Percentiles rank a stretch among this genome's conserved stretches.
phyloP scores from a whole-genome alignment of 257 asterid species.

The Salvia rosmarinus region DNA sequence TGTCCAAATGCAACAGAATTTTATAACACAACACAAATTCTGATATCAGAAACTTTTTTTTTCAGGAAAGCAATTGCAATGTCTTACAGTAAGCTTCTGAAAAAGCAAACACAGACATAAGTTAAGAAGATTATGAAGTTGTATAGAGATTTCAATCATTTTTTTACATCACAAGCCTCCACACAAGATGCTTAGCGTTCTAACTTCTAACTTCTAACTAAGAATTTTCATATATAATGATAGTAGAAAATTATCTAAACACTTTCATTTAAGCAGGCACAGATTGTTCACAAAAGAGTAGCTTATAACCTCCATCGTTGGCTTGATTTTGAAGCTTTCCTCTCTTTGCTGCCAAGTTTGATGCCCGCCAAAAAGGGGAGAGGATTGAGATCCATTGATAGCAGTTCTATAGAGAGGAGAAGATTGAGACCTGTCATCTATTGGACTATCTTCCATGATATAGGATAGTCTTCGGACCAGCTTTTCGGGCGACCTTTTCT shows the following conservation, averaged over 20 bases:
- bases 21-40: not conserved
- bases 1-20: not conserved
- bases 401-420: conserved; percentile 78
- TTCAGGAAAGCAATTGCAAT: conserved; percentile 2
- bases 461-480: conserved; percentile 64
- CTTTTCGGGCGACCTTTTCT: conserved; percentile 56
- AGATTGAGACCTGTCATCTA: conserved; percentile 53
- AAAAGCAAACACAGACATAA: not conserved
- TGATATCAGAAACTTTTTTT: not conserved
- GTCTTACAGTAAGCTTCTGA: conserved; percentile 4
- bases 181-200: conserved; percentile 18
- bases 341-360: conserved; percentile 85
- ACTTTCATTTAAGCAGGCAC: conserved; percentile 23
- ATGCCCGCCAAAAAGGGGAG: conserved; percentile 92
- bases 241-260: conserved; percentile 10
- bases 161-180: conserved; percentile 8
- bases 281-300: conserved; percentile 25
- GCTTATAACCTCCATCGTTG: conserved; percentile 72
- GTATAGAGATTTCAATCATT: conserved; percentile 14
- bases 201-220: not conserved
- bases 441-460: conserved; percentile 56
- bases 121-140: conserved; percentile 9
- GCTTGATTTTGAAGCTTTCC: conserved; percentile 75
- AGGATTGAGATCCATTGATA: conserved; percentile 57
- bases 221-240: not conserved